Percentiles rank a stretch among this genome's conserved stretches.
Evolutionary conservation across 2,329 filamentous ascomycete genomes (phyloP).

Genomic region (Penicillium janthinellum): DNA sequence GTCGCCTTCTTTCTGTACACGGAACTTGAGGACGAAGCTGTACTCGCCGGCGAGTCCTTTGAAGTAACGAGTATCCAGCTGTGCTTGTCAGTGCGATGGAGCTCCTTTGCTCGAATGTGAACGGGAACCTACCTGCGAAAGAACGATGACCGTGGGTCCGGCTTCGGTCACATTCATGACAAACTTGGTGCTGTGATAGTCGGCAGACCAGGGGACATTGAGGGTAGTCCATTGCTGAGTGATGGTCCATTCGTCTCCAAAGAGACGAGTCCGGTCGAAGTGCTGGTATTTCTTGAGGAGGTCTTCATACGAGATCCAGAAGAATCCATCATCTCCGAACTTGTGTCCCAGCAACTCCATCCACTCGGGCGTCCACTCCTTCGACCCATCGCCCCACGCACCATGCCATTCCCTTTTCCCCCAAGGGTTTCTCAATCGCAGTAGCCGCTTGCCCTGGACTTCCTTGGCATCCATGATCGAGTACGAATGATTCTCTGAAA

Average conservation of each 20-base stretch:
- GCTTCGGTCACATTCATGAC: slow-evolving; percentile 54
- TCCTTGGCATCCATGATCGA: slow-evolving; percentile 63
- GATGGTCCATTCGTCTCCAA: slow-evolving; percentile 62
- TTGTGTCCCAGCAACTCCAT: slow-evolving; percentile 71
- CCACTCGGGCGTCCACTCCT: slow-evolving; percentile 82
- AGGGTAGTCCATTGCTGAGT: slow-evolving; percentile 64
- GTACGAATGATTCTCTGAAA: slow-evolving; percentile 56
- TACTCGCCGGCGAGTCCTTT: slow-evolving; percentile 60
- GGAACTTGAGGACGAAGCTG: slow-evolving; percentile 59
- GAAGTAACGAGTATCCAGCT: slow-evolving; percentile 64
- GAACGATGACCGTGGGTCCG: slow-evolving; percentile 59
- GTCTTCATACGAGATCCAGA: slow-evolving; percentile 64
- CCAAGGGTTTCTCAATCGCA: slow-evolving; percentile 77
- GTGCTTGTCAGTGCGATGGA: slow-evolving; percentile 16
- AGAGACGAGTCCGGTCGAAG: slow-evolving; percentile 63
- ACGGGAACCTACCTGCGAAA: slow-evolving; percentile 51
- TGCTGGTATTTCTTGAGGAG: slow-evolving; percentile 60
- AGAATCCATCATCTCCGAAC: slow-evolving; percentile 74
- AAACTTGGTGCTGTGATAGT: slow-evolving; percentile 64
- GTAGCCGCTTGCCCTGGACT: slow-evolving; percentile 62
- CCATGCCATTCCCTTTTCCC: slow-evolving; percentile 80
- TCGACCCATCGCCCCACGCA: slow-evolving; percentile 78
- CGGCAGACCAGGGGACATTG: slow-evolving; percentile 61
- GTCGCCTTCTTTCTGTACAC: slow-evolving; percentile 61
- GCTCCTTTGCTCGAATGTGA: too few relatives aligned